Percentiles rank a stretch among this genome's conserved stretches.
Evolutionary conservation across 2,329 filamentous ascomycete species (phyloP).

Genomic region (Monilinia laxa): DNA sequence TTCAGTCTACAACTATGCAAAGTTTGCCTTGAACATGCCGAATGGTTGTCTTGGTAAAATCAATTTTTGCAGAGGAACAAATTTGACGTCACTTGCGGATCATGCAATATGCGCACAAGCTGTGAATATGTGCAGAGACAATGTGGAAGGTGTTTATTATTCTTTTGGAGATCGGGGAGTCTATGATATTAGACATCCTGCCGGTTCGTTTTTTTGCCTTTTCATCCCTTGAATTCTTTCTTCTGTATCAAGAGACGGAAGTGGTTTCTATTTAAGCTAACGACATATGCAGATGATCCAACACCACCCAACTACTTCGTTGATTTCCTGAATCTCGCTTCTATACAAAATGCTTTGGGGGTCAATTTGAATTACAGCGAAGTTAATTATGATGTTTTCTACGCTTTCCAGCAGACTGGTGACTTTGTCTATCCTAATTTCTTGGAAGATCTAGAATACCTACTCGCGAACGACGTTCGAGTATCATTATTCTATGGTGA

Average conservation of each 20-base stretch:
- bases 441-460: slow-evolving; percentile 46
- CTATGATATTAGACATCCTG: slow-evolving; percentile 54
- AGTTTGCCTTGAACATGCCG: slow-evolving; percentile 48
- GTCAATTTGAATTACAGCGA: slow-evolving; percentile 23
- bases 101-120: slow-evolving; percentile 51
- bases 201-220: slow-evolving; percentile 16
- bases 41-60: slow-evolving; percentile 46
- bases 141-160: slow-evolving; percentile 48
- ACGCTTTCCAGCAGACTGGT: slow-evolving; percentile 49
- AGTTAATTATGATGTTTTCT: slow-evolving; percentile 44
- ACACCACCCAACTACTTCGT: slow-evolving; percentile 50
- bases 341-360: slow-evolving; percentile 22
- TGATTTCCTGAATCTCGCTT: slow-evolving; percentile 40
- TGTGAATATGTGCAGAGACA: slow-evolving; percentile 54
- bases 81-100: slow-evolving; percentile 43
- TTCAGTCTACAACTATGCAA: slow-evolving; percentile 55
- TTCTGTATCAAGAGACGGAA: not conserved
- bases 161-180: slow-evolving; percentile 44
- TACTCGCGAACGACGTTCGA: slow-evolving; percentile 50
- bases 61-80: slow-evolving; percentile 48
- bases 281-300: slow-evolving; percentile 44
- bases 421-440: slow-evolving; percentile 64
- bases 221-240: not conserved
- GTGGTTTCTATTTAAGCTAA: not conserved
- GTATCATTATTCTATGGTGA: slow-evolving; percentile 59